phyloP scores from a whole-genome alignment of 2,329 filamentous ascomycete species.

The Fusarium zealandicum region DNA sequence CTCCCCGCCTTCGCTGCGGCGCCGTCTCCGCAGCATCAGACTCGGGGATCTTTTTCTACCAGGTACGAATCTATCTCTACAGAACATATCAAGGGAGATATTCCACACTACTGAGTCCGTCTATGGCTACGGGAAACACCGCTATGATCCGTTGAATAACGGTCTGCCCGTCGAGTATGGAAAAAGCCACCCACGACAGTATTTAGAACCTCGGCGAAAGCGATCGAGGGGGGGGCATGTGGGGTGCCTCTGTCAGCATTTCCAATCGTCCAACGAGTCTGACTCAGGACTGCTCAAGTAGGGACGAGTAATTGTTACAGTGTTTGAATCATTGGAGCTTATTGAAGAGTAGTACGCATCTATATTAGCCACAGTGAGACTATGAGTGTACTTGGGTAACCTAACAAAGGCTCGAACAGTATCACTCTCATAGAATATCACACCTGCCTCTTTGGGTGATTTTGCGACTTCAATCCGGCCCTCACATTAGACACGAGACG shows the following conservation, averaged over 20 bases:
- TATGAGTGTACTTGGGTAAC: neutral
- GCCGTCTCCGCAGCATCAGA: neutral
- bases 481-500: neutral
- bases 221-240: constrained; percentile 11
- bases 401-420: too few species aligned
- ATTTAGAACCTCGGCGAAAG: constrained; percentile 35
- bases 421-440: neutral
- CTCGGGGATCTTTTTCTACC: neutral
- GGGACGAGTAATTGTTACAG: too few species aligned
- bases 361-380: neutral
- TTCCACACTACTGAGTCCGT: neutral
- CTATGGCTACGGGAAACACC: neutral
- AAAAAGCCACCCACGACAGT: neutral
- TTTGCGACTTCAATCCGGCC: neutral
- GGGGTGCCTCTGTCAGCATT: constrained; percentile 33
- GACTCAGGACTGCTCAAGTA: constrained; percentile 11
- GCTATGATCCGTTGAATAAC: neutral
- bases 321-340: too few species aligned
- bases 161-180: neutral
- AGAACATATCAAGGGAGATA: neutral
- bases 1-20: constrained; percentile 17
- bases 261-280: constrained; percentile 28
- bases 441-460: constrained; percentile 1
- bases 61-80: neutral
- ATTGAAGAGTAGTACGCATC: too few species aligned